These are phyloP conservation scores for Saccharomyces pastorianus DNA, from an alignment of 1,139 yeast species.

Conservation along the genomic window DNA sequence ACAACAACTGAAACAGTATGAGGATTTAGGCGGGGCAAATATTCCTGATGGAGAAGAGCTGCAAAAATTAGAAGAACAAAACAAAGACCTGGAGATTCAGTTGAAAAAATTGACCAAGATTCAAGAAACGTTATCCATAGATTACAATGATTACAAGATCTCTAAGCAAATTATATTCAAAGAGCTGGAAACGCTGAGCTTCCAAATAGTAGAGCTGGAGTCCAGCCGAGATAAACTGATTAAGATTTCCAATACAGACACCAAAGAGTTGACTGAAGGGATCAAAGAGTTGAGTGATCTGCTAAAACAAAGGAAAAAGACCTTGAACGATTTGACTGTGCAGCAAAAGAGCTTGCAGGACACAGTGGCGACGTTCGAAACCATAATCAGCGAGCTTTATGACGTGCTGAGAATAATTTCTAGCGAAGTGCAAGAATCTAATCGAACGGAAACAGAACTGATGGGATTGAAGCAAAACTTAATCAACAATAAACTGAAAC, in stretches of 20 bases:
- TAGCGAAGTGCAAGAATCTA: slow-evolving; percentile 28
- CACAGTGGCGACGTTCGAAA: slow-evolving; percentile 51
- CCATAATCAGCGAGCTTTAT: slow-evolving; percentile 24
- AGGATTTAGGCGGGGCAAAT: slow-evolving; percentile 16
- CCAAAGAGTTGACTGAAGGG: slow-evolving; percentile 46
- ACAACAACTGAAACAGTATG: slow-evolving; percentile 39
- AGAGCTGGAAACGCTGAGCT: slow-evolving; percentile 34
- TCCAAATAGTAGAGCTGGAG: slow-evolving; percentile 43
- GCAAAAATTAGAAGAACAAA: slow-evolving; percentile 47
- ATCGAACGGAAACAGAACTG: slow-evolving; percentile 20
- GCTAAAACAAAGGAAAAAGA: slow-evolving; percentile 38
- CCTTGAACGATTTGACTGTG: slow-evolving; percentile 39
- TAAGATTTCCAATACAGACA: slow-evolving; percentile 55
- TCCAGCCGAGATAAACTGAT: slow-evolving; percentile 54
- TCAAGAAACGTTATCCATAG: slow-evolving; percentile 59
- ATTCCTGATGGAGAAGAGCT: slow-evolving; percentile 29
- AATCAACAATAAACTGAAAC: slow-evolving; percentile 18
- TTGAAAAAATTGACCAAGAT: slow-evolving; percentile 52
- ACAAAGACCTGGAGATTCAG: slow-evolving; percentile 53
- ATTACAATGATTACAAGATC: slow-evolving; percentile 57
- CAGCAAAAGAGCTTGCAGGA: slow-evolving; percentile 45
- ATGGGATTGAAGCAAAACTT: slow-evolving; percentile 23
- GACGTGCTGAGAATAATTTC: slow-evolving; percentile 25
- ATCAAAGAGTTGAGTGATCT: slow-evolving; percentile 50
- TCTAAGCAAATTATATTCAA: slow-evolving; percentile 53